Evolutionary conservation across 306 rosid species (phyloP).

Genomic region (Acmispon strigosus): DNA sequence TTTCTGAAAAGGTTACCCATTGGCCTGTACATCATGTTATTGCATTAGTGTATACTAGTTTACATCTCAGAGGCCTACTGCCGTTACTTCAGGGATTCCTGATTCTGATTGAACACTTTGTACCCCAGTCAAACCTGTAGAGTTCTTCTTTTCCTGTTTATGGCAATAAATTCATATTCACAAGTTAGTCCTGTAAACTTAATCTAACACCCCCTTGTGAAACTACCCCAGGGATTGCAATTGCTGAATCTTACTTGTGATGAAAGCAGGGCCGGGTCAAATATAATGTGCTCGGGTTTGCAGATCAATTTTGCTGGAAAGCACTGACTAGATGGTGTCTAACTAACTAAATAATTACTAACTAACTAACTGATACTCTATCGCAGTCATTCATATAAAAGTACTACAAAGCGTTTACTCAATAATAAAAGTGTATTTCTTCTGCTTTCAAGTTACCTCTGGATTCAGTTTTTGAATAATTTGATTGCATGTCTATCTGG

Average conservation of each 20-base stretch:
- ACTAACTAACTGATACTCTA: too few species aligned
- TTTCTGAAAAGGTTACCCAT: background rate
- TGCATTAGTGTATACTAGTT: background rate
- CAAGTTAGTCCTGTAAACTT: background rate
- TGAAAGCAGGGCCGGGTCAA: background rate
- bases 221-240: background rate
- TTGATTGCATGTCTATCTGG: background rate
- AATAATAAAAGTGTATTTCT: background rate
- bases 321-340: background rate
- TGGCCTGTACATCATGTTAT: background rate
- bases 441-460: conserved; percentile 10
- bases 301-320: background rate
- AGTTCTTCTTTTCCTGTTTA: background rate
- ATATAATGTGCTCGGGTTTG: background rate
- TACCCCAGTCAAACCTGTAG: background rate
- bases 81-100: background rate
- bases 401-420: background rate
- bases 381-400: background rate
- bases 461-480: background rate
- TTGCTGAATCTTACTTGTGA: background rate
- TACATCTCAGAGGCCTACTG: background rate
- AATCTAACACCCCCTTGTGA: background rate
- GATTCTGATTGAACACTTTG: background rate
- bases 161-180: background rate
- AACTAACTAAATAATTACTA: too few species aligned